Base-by-base conservation (phyloP, 768 basidiomycete genomes). In the Phanerochaete carnosa region DNA sequence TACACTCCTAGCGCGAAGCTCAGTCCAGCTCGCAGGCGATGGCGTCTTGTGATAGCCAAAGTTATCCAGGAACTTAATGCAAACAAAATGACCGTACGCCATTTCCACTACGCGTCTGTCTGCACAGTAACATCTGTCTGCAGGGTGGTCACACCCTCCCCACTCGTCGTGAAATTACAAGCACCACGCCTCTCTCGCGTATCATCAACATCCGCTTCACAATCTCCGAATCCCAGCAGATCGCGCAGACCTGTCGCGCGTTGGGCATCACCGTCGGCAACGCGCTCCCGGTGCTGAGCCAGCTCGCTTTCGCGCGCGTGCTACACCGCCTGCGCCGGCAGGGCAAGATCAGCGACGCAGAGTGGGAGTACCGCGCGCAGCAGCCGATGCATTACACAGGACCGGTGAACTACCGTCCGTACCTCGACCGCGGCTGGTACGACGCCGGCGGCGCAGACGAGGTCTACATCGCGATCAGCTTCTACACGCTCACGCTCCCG, bases 111-210 rank as follows among this genome's bases (percentile, higher is more conserved):
- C 32, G 1, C 43, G n/a, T 55, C 13, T 22, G 3, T 22, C 2
- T 46, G 32, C 29, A 46, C 23, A 52, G 30, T 55, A 30, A 28
- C 46, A 33, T 50, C 52, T 62, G 16, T 54, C 43, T 50, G 7
- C 65, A 86, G 84, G 85, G 84, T 2, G 85, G 85, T 2, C 84
- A 86, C 51, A 80, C 81, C 0, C 72, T 86, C 9, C 84, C 84
- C 74, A 80, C 49, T 78, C 69, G 16, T 55, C 75, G 35, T 76
- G 77, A 43, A 19, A 4, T 19, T 19, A 12, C 39, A 4, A 7
- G 1, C 68, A 67, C 46, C 73, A 70, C 0, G 76, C 79, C 7
- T 76, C 83, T 5, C 65, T 76, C 80, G 23, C 67, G 69, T 30
- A n/a, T 29, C 15, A 47, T 12, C 43, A 56, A 3, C 59, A 55